Evolutionary conservation across 371 early-diverging fungal genomes (phyloP).

Genomic region (Mucor indicus): DNA sequence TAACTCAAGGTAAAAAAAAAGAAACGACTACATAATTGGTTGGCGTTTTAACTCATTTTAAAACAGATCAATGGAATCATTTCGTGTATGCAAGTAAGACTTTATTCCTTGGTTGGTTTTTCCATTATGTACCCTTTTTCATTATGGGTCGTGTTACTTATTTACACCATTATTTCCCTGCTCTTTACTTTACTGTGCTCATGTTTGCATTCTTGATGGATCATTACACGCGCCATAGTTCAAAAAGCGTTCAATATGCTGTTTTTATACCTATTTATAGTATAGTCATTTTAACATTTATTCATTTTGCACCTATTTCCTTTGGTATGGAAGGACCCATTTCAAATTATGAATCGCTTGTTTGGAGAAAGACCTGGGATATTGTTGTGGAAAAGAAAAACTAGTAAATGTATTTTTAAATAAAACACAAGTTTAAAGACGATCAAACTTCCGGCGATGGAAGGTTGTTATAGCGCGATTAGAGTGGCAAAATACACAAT

Average conservation of each 20-base stretch:
- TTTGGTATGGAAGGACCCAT: conserved; percentile 85
- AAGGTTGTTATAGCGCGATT: too few relatives aligned
- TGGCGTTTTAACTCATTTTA: too few relatives aligned
- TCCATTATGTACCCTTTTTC: conserved; percentile 97
- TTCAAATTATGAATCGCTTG: conserved; percentile 41
- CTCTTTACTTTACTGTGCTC: conserved; percentile 92
- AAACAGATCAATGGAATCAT: conserved; percentile 67
- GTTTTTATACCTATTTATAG: conserved; percentile 50
- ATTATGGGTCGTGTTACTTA: conserved; percentile 98
- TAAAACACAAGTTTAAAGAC: too few relatives aligned
- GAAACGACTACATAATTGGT: too few relatives aligned
- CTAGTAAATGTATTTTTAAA: too few relatives aligned
- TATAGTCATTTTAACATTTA: conserved; percentile 54
- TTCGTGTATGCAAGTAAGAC: conserved; percentile 72
- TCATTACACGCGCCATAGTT: conserved; percentile 46
- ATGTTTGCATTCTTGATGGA: conserved; percentile 74
- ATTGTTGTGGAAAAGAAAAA: conserved; percentile 34
- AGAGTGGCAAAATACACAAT: too few relatives aligned
- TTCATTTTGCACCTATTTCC: conserved; percentile 80
- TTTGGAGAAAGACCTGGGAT: conserved; percentile 59
- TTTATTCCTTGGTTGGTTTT: conserved; percentile 86
- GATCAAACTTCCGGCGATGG: too few relatives aligned
- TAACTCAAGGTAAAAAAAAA: conserved; percentile 46
- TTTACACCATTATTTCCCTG: conserved; percentile 98
- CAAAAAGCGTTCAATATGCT: conserved; percentile 19